Percentiles rank a stretch among this genome's conserved stretches.
phyloP scores from a whole-genome alignment of 2,329 filamentous ascomycete genomes.

The Biscogniauxia marginata region DNA sequence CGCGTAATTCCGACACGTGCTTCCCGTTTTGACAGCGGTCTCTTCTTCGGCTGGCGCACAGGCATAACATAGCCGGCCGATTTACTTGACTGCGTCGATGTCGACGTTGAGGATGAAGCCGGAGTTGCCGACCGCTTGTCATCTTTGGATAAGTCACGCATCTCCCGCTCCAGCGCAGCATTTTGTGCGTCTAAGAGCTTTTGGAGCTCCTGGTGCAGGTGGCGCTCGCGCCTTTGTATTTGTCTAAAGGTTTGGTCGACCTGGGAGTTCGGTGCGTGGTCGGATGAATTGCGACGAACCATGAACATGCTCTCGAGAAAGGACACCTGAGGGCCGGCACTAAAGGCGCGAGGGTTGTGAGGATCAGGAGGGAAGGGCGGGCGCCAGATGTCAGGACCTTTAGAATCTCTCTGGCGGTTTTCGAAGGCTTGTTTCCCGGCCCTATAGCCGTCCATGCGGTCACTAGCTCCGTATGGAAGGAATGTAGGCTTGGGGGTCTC shows the following conservation, averaged over 20 bases:
- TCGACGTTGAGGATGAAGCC: slow-evolving; percentile 12
- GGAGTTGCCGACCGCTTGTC: slow-evolving; percentile 15
- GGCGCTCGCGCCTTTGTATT: slow-evolving; percentile 45
- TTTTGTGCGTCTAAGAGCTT: slow-evolving; percentile 58
- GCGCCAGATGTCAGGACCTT: slow-evolving; percentile 21
- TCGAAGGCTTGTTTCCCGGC: slow-evolving; percentile 4
- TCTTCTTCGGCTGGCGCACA: slow-evolving; percentile 55
- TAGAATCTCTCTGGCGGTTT: slow-evolving; percentile 4
- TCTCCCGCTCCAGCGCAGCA: slow-evolving; percentile 46
- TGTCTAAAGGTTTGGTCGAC: slow-evolving; percentile 30
- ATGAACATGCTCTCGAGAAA: slow-evolving; percentile 31
- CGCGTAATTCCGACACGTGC: slow-evolving; percentile 64
- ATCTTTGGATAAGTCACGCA: slow-evolving; percentile 20
- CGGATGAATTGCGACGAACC: slow-evolving; percentile 17
- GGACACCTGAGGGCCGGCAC: slow-evolving; percentile 17
- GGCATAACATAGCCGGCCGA: slow-evolving; percentile 46
- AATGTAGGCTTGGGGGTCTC: slow-evolving; percentile 5
- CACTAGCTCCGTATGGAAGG: slow-evolving; percentile 9
- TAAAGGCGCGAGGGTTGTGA: slow-evolving; percentile 6
- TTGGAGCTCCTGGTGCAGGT: slow-evolving; percentile 58
- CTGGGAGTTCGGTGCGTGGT: slow-evolving; percentile 18
- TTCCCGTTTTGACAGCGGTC: slow-evolving; percentile 55
- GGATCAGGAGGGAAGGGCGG: slow-evolving; percentile 19
- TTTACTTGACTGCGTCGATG: slow-evolving; percentile 12
- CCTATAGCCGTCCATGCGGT: slow-evolving; percentile 9